A percentile compares a stretch with the other conserved stretches of the same genome.
phyloP scores from a whole-genome alignment of 2,329 filamentous ascomycete genomes.

The Tolypocladium ovalisporum region DNA sequence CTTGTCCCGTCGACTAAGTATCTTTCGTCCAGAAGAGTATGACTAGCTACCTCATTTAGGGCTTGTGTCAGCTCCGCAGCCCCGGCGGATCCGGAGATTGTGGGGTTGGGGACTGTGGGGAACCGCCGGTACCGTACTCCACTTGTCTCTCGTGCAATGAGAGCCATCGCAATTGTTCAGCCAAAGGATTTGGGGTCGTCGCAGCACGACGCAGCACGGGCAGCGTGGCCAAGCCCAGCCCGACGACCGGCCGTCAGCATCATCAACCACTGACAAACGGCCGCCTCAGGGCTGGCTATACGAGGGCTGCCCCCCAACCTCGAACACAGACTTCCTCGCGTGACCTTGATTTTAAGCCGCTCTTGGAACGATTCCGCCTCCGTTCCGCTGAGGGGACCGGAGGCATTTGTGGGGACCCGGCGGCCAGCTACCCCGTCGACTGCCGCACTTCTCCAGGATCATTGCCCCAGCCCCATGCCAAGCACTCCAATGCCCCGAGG shows the following conservation, averaged over 20 bases:
- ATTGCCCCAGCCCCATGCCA: not conserved
- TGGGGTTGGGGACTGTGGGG: not conserved
- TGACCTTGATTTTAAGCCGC: not conserved
- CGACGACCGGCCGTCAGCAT: not conserved
- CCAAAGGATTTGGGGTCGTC: not conserved
- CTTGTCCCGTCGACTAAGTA: not conserved
- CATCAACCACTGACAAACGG: not conserved
- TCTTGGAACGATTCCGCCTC: conserved; percentile 6
- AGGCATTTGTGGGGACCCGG: conserved; percentile 1
- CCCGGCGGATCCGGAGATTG: not conserved
- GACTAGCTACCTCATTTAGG: not conserved
- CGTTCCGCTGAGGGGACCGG: conserved; percentile 3
- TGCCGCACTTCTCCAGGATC: not conserved
- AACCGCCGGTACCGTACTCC: not conserved
- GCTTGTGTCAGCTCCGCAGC: not conserved
- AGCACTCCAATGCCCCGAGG: not conserved
- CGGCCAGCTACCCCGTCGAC: conserved; percentile 3
- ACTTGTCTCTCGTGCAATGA: not conserved
- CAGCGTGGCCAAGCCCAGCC: not conserved
- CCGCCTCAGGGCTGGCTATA: not conserved
- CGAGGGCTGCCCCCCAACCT: not conserved
- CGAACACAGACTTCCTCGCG: not conserved
- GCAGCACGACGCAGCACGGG: not conserved
- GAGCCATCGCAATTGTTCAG: not conserved
- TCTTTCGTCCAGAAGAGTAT: not conserved